These are phyloP conservation scores for Cucurbita moschata DNA, from an alignment of 306 rosid genomes.

Conservation along the genomic window DNA sequence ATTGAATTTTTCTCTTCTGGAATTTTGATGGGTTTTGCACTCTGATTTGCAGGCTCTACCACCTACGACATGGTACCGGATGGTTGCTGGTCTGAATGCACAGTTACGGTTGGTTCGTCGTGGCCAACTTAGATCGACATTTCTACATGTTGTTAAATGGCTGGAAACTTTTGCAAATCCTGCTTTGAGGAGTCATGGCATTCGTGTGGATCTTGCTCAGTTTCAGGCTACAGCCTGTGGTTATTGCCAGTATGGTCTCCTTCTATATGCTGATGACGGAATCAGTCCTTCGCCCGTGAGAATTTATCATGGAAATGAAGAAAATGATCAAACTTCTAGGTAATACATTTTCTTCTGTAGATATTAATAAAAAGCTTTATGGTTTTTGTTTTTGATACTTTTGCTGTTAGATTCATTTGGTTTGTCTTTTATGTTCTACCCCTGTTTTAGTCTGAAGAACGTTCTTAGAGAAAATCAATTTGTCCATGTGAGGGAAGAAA, in stretches of 20 bases:
- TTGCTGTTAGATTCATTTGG: neutral
- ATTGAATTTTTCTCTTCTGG: neutral
- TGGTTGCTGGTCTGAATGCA: constrained; percentile 93
- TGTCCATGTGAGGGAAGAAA: constrained; percentile 27
- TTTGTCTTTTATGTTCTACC: neutral
- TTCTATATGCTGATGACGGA: constrained; percentile 50
- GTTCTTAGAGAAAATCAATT: constrained; percentile 28
- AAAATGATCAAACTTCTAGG: constrained; percentile 46
- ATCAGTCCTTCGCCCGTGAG: constrained; percentile 17
- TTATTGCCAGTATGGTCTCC: constrained; percentile 85
- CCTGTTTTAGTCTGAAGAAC: constrained; percentile 26
- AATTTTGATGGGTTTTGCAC: neutral
- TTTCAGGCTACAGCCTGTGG: constrained; percentile 82
- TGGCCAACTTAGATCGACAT: constrained; percentile 77
- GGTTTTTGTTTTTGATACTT: neutral
- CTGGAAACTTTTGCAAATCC: constrained; percentile 86
- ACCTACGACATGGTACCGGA: constrained; percentile 86
- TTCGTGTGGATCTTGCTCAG: constrained; percentile 74
- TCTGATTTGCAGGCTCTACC: constrained; percentile 56
- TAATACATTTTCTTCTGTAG: constrained; percentile 15
- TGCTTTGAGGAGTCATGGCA: constrained; percentile 52
- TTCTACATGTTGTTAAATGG: constrained; percentile 74
- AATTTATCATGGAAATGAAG: constrained; percentile 30
- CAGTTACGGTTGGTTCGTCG: constrained; percentile 83
- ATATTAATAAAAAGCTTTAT: neutral